Evolutionary conservation across 768 basidiomycete species (phyloP).

Genomic region (Russula vinacea): DNA sequence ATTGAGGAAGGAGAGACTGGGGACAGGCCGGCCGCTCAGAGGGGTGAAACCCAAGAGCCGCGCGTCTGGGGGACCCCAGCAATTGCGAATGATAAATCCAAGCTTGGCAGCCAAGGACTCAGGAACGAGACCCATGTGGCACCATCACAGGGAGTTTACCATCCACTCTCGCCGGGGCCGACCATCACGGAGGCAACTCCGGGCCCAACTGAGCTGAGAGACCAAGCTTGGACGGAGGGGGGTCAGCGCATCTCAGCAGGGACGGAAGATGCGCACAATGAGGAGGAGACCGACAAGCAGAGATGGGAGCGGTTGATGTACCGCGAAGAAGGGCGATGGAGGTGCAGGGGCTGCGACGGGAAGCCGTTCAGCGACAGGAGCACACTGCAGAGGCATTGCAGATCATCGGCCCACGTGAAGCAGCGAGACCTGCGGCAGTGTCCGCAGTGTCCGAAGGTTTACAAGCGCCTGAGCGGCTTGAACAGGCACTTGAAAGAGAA

Average conservation of each 20-base stretch:
- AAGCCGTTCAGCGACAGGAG: not conserved
- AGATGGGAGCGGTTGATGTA: not conserved
- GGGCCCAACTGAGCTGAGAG: not conserved
- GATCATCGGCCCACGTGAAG: not conserved
- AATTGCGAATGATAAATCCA: not conserved
- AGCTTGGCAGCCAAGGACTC: not conserved
- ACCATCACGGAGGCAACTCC: not conserved
- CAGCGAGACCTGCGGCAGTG: not conserved
- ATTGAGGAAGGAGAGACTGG: not conserved
- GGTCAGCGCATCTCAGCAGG: too few relatives aligned
- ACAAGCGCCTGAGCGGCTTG: accelerated
- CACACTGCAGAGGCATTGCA: not conserved
- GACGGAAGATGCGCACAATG: not conserved
- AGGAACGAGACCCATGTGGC: not conserved
- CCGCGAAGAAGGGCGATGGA: not conserved
- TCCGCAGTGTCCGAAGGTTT: not conserved
- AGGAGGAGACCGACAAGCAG: not conserved
- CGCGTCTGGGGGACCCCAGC: not conserved
- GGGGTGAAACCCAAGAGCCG: not conserved
- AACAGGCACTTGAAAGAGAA: not conserved
- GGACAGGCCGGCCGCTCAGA: not conserved
- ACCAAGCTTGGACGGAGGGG: not conserved
- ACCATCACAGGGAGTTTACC: not conserved
- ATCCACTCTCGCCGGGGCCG: not conserved
- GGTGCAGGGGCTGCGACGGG: not conserved